Conservation (phyloP, 2,329 filamentous ascomycete genomes). For the Xylaria arbuscula region DNA sequence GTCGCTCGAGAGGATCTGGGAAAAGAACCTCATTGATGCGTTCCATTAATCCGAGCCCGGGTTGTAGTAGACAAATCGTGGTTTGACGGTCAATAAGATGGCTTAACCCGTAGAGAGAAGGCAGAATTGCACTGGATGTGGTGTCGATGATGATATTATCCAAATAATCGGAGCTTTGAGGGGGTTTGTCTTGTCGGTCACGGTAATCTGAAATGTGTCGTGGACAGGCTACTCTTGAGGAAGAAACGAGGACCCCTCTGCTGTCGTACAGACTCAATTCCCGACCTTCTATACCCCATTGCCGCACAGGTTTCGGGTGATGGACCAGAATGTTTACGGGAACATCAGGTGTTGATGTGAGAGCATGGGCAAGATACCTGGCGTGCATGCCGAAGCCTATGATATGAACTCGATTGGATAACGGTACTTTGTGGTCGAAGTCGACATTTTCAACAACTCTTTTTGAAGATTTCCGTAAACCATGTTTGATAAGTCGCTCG, state of each 20-base stretch:
- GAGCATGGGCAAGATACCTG: slow-evolving; percentile 72
- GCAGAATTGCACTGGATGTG: slow-evolving; percentile 29
- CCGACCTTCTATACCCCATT: slow-evolving; percentile 60
- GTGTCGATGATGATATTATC: slow-evolving; percentile 47
- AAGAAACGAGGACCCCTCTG: slow-evolving; percentile 51
- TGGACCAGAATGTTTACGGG: slow-evolving; percentile 73
- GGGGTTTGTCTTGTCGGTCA: not conserved
- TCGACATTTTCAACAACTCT: not conserved
- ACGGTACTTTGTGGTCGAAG: not conserved
- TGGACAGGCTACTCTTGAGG: slow-evolving; percentile 43
- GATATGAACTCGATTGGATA: slow-evolving; percentile 63
- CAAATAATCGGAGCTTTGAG: slow-evolving; percentile 23
- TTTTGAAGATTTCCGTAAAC: no score
- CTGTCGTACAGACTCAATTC: slow-evolving; percentile 59
- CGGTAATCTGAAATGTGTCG: slow-evolving; percentile 31
- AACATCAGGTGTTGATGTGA: slow-evolving; percentile 68
- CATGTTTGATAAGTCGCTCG: no score
- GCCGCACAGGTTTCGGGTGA: slow-evolving; percentile 54
- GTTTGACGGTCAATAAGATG: slow-evolving; percentile 64
- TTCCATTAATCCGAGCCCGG: slow-evolving; percentile 87
- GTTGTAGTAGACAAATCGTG: slow-evolving; percentile 80
- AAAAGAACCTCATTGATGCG: slow-evolving; percentile 79
- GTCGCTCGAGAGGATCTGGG: slow-evolving; percentile 70
- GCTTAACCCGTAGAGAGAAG: slow-evolving; percentile 40
- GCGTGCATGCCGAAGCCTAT: slow-evolving; percentile 73